Evolutionary conservation across 2,329 filamentous ascomycete species (phyloP).

Genomic region (Aspergillus puulaauensis): DNA sequence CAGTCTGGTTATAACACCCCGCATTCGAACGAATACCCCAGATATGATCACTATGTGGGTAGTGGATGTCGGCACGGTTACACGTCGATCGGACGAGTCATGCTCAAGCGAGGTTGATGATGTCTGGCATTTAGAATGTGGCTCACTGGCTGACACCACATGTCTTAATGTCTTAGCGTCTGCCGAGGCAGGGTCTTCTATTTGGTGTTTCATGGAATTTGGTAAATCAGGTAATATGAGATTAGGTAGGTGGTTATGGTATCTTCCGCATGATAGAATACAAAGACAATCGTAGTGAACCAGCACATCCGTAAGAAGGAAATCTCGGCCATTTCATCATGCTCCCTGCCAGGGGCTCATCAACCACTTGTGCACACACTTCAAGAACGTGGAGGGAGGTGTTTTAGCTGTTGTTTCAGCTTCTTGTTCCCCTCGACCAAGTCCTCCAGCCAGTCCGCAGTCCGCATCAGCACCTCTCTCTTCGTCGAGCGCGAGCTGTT

Average conservation of each 20-base stretch:
- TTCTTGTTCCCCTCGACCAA: background rate
- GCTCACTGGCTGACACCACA: background rate
- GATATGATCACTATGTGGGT: too few species aligned
- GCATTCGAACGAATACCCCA: too few species aligned
- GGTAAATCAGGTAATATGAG: background rate
- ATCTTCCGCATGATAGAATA: background rate
- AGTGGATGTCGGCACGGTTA: background rate
- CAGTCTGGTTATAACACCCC: too few species aligned
- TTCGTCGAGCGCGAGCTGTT: slow-evolving; percentile 9
- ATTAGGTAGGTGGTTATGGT: background rate
- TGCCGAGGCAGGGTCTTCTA: background rate
- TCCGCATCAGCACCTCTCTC: slow-evolving; percentile 5
- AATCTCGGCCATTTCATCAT: background rate
- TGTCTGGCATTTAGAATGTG: too few species aligned
- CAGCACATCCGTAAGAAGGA: background rate
- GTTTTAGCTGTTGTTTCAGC: background rate
- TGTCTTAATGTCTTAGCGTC: background rate
- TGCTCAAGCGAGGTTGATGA: background rate
- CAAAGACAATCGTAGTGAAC: background rate
- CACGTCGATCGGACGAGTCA: background rate
- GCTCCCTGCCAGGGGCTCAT: background rate
- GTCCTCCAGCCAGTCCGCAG: slow-evolving; percentile 6
- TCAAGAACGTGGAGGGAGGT: background rate
- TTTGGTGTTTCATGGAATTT: background rate
- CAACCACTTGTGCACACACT: background rate